phyloP scores from a whole-genome alignment of 192 early-diverging fungal genomes.

The Backusella tarrabulga region DNA sequence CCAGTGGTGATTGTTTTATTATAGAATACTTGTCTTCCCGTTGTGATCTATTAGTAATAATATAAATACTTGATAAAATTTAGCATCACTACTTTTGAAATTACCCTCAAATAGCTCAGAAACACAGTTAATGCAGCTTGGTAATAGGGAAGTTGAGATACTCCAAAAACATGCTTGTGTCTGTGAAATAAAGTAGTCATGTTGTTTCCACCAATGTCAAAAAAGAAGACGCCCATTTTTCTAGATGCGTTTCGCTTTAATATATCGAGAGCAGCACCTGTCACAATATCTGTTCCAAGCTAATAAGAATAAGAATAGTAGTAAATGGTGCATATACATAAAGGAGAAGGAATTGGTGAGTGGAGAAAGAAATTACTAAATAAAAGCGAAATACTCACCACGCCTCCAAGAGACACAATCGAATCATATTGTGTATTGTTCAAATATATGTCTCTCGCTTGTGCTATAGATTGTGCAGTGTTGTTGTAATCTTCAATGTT shows the following conservation, averaged over 20 bases:
- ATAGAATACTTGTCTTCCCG: constrained; percentile 2
- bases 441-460: neutral
- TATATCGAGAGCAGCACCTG: neutral
- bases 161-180: neutral
- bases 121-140: constrained; percentile 22
- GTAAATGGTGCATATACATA: neutral
- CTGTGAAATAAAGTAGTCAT: constrained; percentile 12
- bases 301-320: neutral
- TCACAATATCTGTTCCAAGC: neutral
- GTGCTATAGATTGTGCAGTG: neutral
- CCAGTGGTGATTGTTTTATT: constrained; percentile 24
- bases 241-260: neutral
- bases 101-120: constrained; percentile 19
- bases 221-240: neutral
- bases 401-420: constrained; percentile 15
- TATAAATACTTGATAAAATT: neutral
- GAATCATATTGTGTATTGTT: constrained; percentile 2
- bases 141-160: constrained; percentile 27
- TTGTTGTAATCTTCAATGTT: neutral
- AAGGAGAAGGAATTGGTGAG: neutral
- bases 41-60: constrained; percentile 3
- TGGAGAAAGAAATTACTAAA: neutral
- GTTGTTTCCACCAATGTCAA: constrained; percentile 17
- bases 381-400: neutral
- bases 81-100: neutral